Conservation (phyloP, 805 yeast genomes). For the Ogataea populi-albae region DNA sequence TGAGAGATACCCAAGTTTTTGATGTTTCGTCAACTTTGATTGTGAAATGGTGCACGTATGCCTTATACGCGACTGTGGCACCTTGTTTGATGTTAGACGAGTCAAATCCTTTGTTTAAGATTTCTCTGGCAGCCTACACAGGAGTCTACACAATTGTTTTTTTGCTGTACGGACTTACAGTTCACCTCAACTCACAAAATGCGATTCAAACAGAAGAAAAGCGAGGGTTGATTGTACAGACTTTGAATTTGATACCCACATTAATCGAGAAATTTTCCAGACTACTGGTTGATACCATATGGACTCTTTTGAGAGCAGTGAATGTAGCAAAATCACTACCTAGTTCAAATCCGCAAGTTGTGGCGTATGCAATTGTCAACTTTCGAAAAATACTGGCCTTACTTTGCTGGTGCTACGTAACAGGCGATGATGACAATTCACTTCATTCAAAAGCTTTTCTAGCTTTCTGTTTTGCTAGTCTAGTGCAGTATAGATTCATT, state of each 20-base stretch:
- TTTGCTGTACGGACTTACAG: slow-evolving; percentile 21
- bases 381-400: slow-evolving; percentile 29
- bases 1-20: neutral
- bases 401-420: slow-evolving; percentile 28
- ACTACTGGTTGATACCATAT: slow-evolving; percentile 9
- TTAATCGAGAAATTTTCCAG: slow-evolving; percentile 23
- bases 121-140: slow-evolving; percentile 27
- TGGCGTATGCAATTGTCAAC: slow-evolving; percentile 26
- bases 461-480: slow-evolving; percentile 22
- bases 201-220: slow-evolving; percentile 1
- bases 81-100: slow-evolving; percentile 18
- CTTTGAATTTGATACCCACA: slow-evolving; percentile 23
- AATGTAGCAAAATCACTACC: slow-evolving; percentile 1
- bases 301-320: slow-evolving; percentile 2
- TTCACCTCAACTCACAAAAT: slow-evolving; percentile 21
- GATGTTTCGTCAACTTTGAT: slow-evolving; percentile 10
- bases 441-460: slow-evolving; percentile 28
- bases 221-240: slow-evolving; percentile 18
- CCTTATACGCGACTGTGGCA: slow-evolving; percentile 10
- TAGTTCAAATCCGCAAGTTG: slow-evolving; percentile 11
- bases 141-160: slow-evolving; percentile 23
- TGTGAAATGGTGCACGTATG: slow-evolving; percentile 15
- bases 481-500: slow-evolving; percentile 29
- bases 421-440: slow-evolving; percentile 28
- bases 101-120: slow-evolving; percentile 26